Evolutionary conservation across 345 rosid genomes (phyloP).

Genomic region (Rhodamnia argentea): DNA sequence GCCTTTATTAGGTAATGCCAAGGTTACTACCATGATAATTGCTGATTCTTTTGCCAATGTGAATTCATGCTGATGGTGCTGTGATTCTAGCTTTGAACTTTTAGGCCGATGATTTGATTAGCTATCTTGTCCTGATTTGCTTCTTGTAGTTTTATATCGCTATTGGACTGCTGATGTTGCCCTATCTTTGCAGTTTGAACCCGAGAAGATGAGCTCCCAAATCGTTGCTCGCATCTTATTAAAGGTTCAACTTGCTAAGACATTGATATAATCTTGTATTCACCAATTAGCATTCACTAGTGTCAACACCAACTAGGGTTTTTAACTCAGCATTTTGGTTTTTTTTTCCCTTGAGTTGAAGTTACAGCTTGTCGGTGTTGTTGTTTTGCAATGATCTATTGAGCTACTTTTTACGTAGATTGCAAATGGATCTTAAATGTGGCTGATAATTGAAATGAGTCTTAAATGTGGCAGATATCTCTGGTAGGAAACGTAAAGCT

Average conservation of each 20-base stretch:
- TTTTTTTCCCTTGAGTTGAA: too few relatives aligned
- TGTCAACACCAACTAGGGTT: too few relatives aligned
- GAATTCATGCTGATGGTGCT: not conserved
- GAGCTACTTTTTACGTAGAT: too few relatives aligned
- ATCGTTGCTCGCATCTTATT: slow-evolving; percentile 68
- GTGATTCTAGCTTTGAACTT: not conserved
- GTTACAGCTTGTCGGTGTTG: too few relatives aligned
- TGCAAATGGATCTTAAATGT: too few relatives aligned
- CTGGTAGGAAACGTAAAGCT: too few relatives aligned
- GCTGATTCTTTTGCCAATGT: not conserved
- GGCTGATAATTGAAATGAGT: too few relatives aligned
- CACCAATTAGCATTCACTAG: too few relatives aligned
- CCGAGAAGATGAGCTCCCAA: slow-evolving; percentile 76
- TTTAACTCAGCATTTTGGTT: too few relatives aligned
- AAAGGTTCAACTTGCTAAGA: slow-evolving; percentile 36
- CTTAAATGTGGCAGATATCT: too few relatives aligned
- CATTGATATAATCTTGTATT: not conserved
- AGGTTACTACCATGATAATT: not conserved
- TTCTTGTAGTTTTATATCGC: not conserved
- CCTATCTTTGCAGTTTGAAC: slow-evolving; percentile 69
- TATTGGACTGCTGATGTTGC: not conserved
- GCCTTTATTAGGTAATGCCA: slow-evolving; percentile 71
- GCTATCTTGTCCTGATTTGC: not conserved
- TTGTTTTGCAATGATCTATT: too few relatives aligned
- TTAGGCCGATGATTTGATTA: not conserved